Evolutionary conservation across 768 basidiomycete genomes (phyloP).

Genomic region (Chalciporus chontae): DNA sequence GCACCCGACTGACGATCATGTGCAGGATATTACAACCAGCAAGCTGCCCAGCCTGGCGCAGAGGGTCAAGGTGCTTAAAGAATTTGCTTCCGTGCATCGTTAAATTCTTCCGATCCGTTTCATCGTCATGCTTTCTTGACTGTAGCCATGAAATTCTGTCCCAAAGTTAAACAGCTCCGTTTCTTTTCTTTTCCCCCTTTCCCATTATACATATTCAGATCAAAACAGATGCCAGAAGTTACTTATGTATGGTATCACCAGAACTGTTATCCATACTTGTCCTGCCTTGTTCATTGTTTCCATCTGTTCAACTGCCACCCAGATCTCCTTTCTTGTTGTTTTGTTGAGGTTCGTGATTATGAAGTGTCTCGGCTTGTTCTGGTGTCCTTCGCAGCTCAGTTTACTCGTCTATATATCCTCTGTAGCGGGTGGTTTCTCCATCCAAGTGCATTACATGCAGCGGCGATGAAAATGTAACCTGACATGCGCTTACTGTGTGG

Average conservation of each 20-base stretch:
- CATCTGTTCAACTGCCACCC: constrained; percentile 16
- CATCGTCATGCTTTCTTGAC: constrained; percentile 28
- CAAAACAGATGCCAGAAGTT: constrained; percentile 31
- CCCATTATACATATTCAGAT: constrained; percentile 28
- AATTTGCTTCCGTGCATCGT: constrained; percentile 22
- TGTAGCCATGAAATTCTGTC: constrained; percentile 31
- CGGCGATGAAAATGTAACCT: constrained; percentile 18
- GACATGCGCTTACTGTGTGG: constrained; percentile 1
- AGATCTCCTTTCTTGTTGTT: constrained; percentile 22
- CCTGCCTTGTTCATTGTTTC: constrained; percentile 23
- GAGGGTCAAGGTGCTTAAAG: constrained; percentile 44
- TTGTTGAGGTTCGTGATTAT: constrained; percentile 18
- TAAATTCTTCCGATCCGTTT: constrained; percentile 21
- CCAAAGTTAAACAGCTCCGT: constrained; percentile 17
- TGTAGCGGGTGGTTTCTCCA: constrained; percentile 31
- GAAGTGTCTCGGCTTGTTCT: constrained; percentile 19
- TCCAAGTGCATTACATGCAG: constrained; percentile 13
- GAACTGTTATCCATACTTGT: constrained; percentile 31
- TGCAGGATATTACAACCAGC: constrained; percentile 80
- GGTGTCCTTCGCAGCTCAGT: constrained; percentile 14
- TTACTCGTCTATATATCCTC: constrained; percentile 26
- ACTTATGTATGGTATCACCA: constrained; percentile 32
- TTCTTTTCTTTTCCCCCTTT: constrained; percentile 19
- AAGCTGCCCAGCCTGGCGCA: constrained; percentile 56
- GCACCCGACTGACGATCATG: constrained; percentile 14